Percentiles rank a stretch among this genome's conserved stretches.
These are phyloP conservation scores for Podospora appendiculata DNA, from an alignment of 495 filamentous ascomycete species.

Conservation along the genomic window DNA sequence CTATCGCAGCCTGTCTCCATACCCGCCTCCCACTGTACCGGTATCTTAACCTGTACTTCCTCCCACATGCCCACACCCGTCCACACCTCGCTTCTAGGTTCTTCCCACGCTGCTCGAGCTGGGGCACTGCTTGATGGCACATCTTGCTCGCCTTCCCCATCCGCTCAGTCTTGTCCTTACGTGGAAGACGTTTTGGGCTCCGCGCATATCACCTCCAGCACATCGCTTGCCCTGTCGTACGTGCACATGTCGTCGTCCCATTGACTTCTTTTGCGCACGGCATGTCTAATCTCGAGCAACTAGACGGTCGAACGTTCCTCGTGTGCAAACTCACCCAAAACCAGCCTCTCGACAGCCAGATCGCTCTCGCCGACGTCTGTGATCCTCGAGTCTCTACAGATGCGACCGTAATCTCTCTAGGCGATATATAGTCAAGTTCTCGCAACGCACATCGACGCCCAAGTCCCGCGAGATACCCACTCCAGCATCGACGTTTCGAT, in stretches of 20 bases:
- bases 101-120: not conserved
- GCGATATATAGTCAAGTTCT: not conserved
- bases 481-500: no score
- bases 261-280: constrained; percentile 7
- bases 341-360: constrained; percentile 1
- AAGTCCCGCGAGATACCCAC: no score
- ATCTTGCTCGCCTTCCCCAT: constrained; percentile 10
- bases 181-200: constrained; percentile 5
- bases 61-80: no score
- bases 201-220: constrained; percentile 6
- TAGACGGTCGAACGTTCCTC: constrained; percentile 8
- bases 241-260: not conserved
- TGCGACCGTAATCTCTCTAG: not conserved
- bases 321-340: constrained; percentile 3
- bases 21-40: not conserved
- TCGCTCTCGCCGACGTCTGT: not conserved
- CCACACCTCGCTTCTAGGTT: constrained; percentile 5
- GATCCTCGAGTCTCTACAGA: not conserved
- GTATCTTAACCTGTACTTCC: no score
- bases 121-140: constrained; percentile 15
- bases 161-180: constrained; percentile 4
- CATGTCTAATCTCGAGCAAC: constrained; percentile 15
- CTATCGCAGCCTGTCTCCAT: not conserved
- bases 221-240: not conserved
- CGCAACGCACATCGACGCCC: no score